A percentile compares a stretch with the other conserved stretches of the same genome.
These are phyloP conservation scores for Dryadomyces quercivorus DNA, from an alignment of 2,329 filamentous ascomycete species.

Conservation along the genomic window DNA sequence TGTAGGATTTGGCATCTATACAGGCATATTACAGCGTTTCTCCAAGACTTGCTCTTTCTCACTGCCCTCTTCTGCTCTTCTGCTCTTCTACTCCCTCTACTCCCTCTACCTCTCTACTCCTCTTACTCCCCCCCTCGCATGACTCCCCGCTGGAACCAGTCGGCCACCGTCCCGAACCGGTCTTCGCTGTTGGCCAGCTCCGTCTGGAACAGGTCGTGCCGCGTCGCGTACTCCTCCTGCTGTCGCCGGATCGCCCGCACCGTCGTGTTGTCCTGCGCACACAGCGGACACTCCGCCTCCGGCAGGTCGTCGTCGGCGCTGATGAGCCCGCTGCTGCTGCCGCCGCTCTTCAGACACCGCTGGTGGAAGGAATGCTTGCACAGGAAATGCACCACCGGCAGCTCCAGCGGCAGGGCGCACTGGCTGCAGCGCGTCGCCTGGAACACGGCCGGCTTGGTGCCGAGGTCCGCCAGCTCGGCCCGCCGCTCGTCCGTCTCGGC, in stretches of 20 bases:
- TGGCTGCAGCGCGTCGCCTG: slow-evolving; percentile 79
- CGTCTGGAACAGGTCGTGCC: slow-evolving; percentile 80
- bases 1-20: background rate
- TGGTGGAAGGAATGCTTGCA: slow-evolving; percentile 98
- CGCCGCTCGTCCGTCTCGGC: slow-evolving; percentile 71
- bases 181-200: slow-evolving; percentile 68
- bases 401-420: slow-evolving; percentile 65
- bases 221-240: slow-evolving; percentile 74
- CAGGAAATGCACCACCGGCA: slow-evolving; percentile 88
- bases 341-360: slow-evolving; percentile 54
- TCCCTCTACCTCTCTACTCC: background rate
- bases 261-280: slow-evolving; percentile 71
- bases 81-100: background rate
- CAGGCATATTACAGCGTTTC: background rate
- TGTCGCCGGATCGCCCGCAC: slow-evolving; percentile 76
- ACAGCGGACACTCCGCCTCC: slow-evolving; percentile 67
- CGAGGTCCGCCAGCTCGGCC: slow-evolving; percentile 64
- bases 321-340: slow-evolving; percentile 16
- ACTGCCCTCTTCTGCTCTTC: background rate
- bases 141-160: slow-evolving; percentile 90
- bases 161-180: slow-evolving; percentile 78
- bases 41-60: background rate
- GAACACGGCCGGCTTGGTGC: slow-evolving; percentile 74
- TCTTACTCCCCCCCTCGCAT: slow-evolving; percentile 42
- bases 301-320: background rate